Percentiles rank a stretch among this genome's conserved stretches.
Conservation (phyloP, 352 stramenopile species). For the Phytophthora pseudosyringae region DNA sequence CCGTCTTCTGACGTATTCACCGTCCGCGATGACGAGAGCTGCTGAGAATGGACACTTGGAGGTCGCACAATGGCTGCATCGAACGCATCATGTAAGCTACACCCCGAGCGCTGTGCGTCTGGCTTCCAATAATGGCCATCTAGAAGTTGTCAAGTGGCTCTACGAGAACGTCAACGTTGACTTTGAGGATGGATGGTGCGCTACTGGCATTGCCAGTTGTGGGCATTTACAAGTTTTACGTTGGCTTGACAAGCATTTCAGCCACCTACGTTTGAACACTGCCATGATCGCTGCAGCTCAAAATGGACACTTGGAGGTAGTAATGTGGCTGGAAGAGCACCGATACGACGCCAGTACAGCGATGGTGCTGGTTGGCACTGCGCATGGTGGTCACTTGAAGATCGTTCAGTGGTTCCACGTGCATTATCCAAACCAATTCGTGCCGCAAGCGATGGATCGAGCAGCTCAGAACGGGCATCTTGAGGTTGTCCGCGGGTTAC, state of each 20-base stretch:
- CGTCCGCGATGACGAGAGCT: conserved; percentile 4
- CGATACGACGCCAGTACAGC: neutral
- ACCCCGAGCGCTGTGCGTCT: neutral
- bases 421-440: neutral
- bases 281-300: neutral
- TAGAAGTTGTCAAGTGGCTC: neutral
- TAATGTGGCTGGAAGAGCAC: conserved; percentile 1
- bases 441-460: neutral
- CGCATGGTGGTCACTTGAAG: neutral
- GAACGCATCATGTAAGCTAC: neutral
- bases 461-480: conserved; percentile 4
- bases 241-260: neutral
- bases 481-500: neutral
- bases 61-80: neutral
- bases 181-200: no score
- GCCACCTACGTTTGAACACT: no score
- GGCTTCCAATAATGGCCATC: neutral
- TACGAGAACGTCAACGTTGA: no score
- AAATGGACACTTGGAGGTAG: neutral
- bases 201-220: no score
- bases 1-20: neutral
- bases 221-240: neutral
- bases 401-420: neutral
- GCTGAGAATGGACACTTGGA: conserved; percentile 4
- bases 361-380: no score